Conservation (phyloP, 495 filamentous ascomycete genomes). For the Penicillium pulvis region DNA sequence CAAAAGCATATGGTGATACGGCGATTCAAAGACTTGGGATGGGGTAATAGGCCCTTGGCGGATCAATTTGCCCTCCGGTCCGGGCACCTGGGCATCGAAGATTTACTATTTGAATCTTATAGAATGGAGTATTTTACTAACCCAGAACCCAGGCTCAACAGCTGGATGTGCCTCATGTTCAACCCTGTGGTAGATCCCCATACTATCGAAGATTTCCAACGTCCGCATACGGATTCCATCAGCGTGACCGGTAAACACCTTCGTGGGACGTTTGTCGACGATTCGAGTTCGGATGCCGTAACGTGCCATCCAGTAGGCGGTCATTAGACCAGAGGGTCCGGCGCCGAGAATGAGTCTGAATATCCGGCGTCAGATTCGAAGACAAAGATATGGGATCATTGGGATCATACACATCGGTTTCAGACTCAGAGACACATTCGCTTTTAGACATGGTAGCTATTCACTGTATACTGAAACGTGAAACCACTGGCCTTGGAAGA, state of each 20-base stretch:
- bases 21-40: slow-evolving; percentile 53
- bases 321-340: slow-evolving; percentile 68
- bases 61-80: slow-evolving; percentile 48
- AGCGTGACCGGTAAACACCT: slow-evolving; percentile 59
- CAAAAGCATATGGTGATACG: slow-evolving; percentile 53
- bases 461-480: background rate
- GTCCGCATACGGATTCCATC: slow-evolving; percentile 62
- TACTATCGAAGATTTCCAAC: slow-evolving; percentile 66
- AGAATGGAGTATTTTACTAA: slow-evolving; percentile 14
- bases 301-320: slow-evolving; percentile 62
- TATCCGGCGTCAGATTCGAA: background rate
- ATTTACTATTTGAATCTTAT: background rate
- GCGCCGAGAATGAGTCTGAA: slow-evolving; percentile 60
- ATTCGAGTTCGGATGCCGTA: slow-evolving; percentile 61
- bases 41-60: slow-evolving; percentile 55
- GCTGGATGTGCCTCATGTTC: slow-evolving; percentile 62
- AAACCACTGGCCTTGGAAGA: background rate
- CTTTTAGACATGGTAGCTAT: background rate
- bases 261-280: slow-evolving; percentile 60
- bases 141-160: slow-evolving; percentile 43
- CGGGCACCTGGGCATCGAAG: slow-evolving; percentile 27
- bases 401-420: slow-evolving; percentile 10
- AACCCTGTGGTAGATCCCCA: slow-evolving; percentile 62
- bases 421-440: background rate
- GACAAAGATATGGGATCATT: background rate